These are phyloP conservation scores for Inga leiocalycina DNA, from an alignment of 306 rosid species.

Conservation along the genomic window DNA sequence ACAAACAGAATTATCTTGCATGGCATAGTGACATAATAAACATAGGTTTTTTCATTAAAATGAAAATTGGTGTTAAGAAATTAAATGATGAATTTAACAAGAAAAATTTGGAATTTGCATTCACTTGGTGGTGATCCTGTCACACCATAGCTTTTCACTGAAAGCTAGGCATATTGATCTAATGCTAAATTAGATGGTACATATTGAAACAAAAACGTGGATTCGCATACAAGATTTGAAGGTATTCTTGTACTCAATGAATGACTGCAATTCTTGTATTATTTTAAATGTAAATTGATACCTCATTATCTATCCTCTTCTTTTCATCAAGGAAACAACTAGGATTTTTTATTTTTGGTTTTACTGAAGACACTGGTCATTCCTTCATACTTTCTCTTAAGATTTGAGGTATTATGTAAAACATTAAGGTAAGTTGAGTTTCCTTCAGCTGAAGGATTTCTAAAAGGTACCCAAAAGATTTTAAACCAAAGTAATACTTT, in stretches of 20 bases:
- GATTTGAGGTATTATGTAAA: conserved; percentile 17
- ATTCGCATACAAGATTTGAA: background rate
- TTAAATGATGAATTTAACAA: background rate
- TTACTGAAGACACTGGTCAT: conserved; percentile 1
- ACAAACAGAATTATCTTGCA: background rate
- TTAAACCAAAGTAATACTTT: conserved; percentile 16
- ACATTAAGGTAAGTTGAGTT: conserved; percentile 9
- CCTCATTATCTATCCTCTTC: conserved; percentile 8
- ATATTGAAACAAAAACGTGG: background rate
- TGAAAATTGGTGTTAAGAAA: background rate
- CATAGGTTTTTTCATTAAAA: background rate
- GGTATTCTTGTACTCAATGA: background rate
- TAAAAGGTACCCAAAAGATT: conserved; percentile 15
- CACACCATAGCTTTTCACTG: background rate
- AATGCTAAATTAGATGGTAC: background rate
- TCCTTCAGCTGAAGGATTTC: conserved; percentile 12
- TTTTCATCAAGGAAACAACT: background rate
- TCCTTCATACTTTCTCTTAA: conserved; percentile 2
- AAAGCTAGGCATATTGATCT: conserved; percentile 20
- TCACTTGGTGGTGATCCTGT: background rate
- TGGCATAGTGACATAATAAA: conserved; percentile 6
- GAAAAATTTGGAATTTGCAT: background rate
- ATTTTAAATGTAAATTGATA: conserved; percentile 15
- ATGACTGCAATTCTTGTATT: background rate
- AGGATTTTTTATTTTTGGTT: conserved; percentile 9